Conservation (phyloP, 331 rosid genomes). For the Saraca asoca region DNA sequence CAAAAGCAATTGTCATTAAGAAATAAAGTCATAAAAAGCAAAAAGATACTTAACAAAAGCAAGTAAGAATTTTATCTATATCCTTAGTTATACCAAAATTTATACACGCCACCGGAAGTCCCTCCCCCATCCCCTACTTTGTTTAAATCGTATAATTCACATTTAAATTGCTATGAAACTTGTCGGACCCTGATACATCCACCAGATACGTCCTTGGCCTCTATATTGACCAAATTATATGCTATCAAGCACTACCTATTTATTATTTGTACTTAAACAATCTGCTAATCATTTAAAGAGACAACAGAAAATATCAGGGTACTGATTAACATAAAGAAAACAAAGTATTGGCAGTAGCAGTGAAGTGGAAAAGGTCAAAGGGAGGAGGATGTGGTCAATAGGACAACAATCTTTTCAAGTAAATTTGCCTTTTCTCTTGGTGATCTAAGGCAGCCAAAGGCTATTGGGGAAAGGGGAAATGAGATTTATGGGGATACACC, state of each 20-base stretch:
- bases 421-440: too few species aligned
- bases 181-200: background rate
- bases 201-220: background rate
- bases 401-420: too few species aligned
- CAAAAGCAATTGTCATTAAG: background rate
- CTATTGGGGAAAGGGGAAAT: too few species aligned
- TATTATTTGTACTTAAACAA: background rate
- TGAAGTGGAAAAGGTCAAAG: too few species aligned
- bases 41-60: background rate
- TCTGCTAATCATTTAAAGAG: background rate
- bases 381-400: too few species aligned
- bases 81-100: background rate
- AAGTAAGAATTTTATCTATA: background rate
- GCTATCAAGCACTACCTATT: background rate
- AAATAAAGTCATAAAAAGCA: conserved; percentile 1
- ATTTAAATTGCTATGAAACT: background rate
- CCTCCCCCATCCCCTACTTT: background rate
- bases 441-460: too few species aligned
- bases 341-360: too few species aligned
- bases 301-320: background rate
- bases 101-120: background rate
- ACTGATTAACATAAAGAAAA: background rate
- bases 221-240: background rate
- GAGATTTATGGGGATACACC: too few species aligned
- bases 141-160: background rate